phyloP scores from a whole-genome alignment of 768 basidiomycete species.

The Strobilomyces confusus region DNA sequence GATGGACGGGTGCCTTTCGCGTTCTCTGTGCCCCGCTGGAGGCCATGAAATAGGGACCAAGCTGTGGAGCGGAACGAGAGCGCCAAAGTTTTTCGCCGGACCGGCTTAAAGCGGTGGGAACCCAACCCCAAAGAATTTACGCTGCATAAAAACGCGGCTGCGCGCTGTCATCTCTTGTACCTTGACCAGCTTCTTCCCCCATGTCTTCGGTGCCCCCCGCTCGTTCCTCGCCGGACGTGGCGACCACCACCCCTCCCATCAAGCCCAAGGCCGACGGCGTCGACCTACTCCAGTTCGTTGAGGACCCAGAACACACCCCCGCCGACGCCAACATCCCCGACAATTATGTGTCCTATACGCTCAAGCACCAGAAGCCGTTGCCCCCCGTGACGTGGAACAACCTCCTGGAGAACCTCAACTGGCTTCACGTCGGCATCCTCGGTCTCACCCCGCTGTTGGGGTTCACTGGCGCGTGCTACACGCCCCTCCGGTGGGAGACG shows the following conservation, averaged over 20 bases:
- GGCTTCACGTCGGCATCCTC: conserved; percentile 71
- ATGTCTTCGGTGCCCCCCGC: conserved; percentile 28
- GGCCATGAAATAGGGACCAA: background rate
- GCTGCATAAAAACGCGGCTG: conserved; percentile 20
- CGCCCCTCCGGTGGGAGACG: conserved; percentile 69
- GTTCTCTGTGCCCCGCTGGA: background rate
- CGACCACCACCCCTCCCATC: conserved; percentile 9
- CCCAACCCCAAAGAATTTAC: conserved; percentile 38
- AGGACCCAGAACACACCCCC: conserved; percentile 32
- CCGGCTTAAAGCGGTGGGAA: conserved; percentile 23
- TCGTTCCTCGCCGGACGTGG: conserved; percentile 13
- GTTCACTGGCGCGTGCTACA: conserved; percentile 65
- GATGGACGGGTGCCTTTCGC: background rate
- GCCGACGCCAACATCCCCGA: conserved; percentile 65
- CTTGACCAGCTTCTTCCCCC: conserved; percentile 20
- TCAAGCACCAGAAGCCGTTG: conserved; percentile 61
- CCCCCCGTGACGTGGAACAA: conserved; percentile 67
- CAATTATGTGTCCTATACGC: conserved; percentile 77
- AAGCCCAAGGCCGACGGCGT: conserved; percentile 2
- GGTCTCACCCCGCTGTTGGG: conserved; percentile 71
- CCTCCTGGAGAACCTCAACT: conserved; percentile 61
- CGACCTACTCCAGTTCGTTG: conserved; percentile 12
- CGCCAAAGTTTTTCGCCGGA: background rate
- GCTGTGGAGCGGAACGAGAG: background rate
- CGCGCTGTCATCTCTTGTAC: conserved; percentile 11